These are phyloP conservation scores for Corylus avellana DNA, from an alignment of 306 rosid species.

Conservation along the genomic window DNA sequence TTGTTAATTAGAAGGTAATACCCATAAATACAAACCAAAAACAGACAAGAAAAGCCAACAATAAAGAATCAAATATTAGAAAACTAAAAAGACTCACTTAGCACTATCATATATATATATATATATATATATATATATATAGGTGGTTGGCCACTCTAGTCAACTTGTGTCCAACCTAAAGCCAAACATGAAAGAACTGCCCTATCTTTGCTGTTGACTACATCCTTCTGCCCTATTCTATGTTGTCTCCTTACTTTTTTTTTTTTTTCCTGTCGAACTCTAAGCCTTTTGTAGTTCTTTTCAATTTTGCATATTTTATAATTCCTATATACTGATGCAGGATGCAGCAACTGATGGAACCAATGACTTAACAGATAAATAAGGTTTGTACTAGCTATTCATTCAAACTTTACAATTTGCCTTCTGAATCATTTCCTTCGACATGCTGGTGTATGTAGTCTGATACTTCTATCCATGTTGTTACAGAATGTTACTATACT, in stretches of 20 bases:
- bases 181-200: too few species aligned
- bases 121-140: too few species aligned
- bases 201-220: too few species aligned
- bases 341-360: constrained; percentile 52
- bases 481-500: background rate
- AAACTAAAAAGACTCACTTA: too few species aligned
- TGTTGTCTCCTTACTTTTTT: background rate
- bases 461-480: background rate
- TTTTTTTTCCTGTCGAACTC: background rate
- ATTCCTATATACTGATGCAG: constrained; percentile 43
- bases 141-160: too few species aligned
- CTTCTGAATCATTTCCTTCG: background rate
- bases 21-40: too few species aligned
- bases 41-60: too few species aligned
- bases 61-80: too few species aligned
- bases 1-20: too few species aligned
- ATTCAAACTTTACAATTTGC: background rate
- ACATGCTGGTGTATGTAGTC: background rate
- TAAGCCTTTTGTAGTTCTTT: background rate
- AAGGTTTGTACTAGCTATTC: constrained; percentile 16
- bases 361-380: constrained; percentile 34
- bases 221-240: too few species aligned
- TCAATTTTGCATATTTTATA: background rate
- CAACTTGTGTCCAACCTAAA: too few species aligned
- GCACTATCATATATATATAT: too few species aligned